Base-by-base conservation (phyloP, 805 yeast species). In the Nakazawaea wyomingensis region DNA sequence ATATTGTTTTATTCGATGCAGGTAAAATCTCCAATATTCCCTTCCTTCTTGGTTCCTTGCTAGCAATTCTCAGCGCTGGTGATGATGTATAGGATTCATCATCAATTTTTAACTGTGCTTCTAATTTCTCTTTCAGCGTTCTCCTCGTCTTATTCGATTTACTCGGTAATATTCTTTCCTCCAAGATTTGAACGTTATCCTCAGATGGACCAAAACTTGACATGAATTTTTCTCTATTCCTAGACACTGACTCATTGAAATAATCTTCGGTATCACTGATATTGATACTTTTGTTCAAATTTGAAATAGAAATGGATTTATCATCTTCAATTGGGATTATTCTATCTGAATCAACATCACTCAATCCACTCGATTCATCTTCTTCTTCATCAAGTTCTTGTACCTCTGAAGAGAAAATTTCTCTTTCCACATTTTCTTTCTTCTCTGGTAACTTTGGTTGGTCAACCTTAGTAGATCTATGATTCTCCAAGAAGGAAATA, bases 181-280 rank as follows among this genome's bases (percentile, higher is more conserved):
- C 22, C 20, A 17, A 9, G 20, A 18, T 24, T 18, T 36, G 16
- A 9, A 27, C 26, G 7, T 19, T 18, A 28, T 37, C 40, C 3
- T 37, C 40, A 8, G 40, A 37, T 13, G n/a, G 8, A 16, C 24
- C 13, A 16, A 37, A 37, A 9, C 19, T 37, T n/a, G 40, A 37
- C 40, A 37, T 28, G 26, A 37, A 37, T 28, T 27, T 37, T 22
- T 27, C 33, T 14, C 40, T 13, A 37, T 37, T 27, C 4, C n/a
- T 6, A 5, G 24, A 17, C 2, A 35, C 20, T 3, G 38, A 35
- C 7, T 9, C n/a, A 22, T 17, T 24, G 9, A 24, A 19, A 9
- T 35, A 35, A 35, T 24, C 38, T 13, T 22, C 38, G 17, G 9
- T 24, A 11, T 35, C 37, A 21, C 38, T 35, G 19, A 35, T 21